A percentile compares a stretch with the other conserved stretches of the same genome.
Evolutionary conservation across 2,329 filamentous ascomycete species (phyloP).

Genomic region (Cytospora leucostoma): DNA sequence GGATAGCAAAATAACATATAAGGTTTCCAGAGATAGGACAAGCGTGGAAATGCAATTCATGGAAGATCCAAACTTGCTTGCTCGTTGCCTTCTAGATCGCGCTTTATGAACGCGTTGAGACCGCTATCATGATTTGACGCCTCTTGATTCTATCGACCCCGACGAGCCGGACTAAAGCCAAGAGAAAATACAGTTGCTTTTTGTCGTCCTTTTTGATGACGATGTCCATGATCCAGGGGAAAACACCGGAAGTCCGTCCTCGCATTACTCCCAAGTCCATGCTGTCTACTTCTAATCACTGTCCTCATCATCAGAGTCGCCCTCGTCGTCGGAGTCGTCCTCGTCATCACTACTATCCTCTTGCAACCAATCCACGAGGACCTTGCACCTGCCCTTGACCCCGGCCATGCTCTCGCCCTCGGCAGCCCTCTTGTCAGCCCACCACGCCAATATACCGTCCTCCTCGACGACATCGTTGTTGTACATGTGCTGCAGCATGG

Average conservation of each 20-base stretch:
- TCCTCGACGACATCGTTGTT: constrained; percentile 83
- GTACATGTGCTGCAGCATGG: constrained; percentile 81
- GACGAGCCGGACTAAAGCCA: neutral
- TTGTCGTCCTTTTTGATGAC: neutral
- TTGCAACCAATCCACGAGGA: constrained; percentile 81
- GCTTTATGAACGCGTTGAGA: neutral
- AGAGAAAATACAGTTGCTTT: neutral
- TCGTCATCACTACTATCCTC: constrained; percentile 72
- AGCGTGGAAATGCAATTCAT: neutral
- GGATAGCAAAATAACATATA: constrained; percentile 6
- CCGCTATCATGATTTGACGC: neutral
- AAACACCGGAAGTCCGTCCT: neutral
- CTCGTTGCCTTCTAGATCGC: neutral
- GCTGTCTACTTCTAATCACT: constrained; percentile 19
- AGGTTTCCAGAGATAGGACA: neutral
- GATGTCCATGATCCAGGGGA: neutral
- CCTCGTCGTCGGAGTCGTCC: constrained; percentile 68
- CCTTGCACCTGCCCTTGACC: constrained; percentile 72
- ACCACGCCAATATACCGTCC: constrained; percentile 87
- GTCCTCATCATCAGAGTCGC: constrained; percentile 45
- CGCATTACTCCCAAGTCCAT: neutral
- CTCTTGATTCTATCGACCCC: neutral
- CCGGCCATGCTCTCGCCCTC: constrained; percentile 68
- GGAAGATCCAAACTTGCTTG: neutral
- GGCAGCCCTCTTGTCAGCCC: constrained; percentile 70